Base-by-base conservation (phyloP, 106 monocot genomes). In the Dioscorea dumetorum region DNA sequence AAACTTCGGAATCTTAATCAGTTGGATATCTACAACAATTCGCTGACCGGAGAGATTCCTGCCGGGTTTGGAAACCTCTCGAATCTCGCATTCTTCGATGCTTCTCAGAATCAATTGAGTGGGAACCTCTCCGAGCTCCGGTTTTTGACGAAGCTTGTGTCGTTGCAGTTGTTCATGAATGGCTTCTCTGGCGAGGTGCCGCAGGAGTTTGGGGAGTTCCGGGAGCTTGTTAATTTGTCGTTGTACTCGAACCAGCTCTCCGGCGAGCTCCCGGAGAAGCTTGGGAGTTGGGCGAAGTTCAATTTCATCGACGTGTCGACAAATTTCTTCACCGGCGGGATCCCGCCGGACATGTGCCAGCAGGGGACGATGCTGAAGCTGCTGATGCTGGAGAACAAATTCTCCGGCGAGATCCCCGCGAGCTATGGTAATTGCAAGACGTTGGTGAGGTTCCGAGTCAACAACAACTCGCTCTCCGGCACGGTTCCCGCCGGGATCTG, bases 341-440 rank as follows among this genome's bases (percentile, higher is more conserved):
- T 95, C 23, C 95, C 95, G 59, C 86, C 95, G 15, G 73, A 82
- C 64, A 95, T 95, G 95, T 95, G 95, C 79, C 71, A 63, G 67
- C 73, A 33, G 66, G 85, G 91, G 14, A 84, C 70, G 50, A 91
- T 95, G 95, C 48, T 32, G 62, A 84, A 67, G 76, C 82, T 95
- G 64, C 80, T 88, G 23, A 31, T 95, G 58, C 79, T 95, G 16
- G 82, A 88, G 69, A 95, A 95, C 74, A 77, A 77, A 1, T 84
- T 95, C 76, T 59, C 83, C 52, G 95, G 95, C 4, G 84, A 73
- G 63, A 88, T 95, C 50, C 95, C 95, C 18, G 75, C 76, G 22
- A 84, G 50, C 24, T 95, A 91, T 67, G 91, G 66, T 14, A 80
- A 63, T 15, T 95, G 95, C 57, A 70, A 41, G 9, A 75, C 83